A percentile compares a stretch with the other conserved stretches of the same genome.
These are phyloP conservation scores for Xerocomellus amylosporus DNA, from an alignment of 768 basidiomycete genomes.

Conservation along the genomic window DNA sequence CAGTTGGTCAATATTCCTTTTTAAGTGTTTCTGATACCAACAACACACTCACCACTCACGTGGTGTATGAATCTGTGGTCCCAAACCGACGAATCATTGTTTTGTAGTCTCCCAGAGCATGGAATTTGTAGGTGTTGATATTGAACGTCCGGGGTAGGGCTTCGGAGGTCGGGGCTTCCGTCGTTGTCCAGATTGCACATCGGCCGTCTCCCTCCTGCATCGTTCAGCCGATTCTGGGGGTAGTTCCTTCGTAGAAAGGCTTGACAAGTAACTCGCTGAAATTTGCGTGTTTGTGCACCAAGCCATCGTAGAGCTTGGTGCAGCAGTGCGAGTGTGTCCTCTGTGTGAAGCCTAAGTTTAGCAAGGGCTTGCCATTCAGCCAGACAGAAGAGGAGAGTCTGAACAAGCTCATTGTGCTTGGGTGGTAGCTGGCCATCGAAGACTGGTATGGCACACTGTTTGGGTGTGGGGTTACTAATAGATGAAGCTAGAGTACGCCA, in stretches of 20 bases:
- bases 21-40: too few relatives aligned
- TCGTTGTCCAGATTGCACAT: background rate
- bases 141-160: slow-evolving; percentile 18
- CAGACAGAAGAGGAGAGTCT: slow-evolving; percentile 21
- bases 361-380: slow-evolving; percentile 17
- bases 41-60: too few relatives aligned
- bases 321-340: background rate
- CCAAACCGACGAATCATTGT: slow-evolving; percentile 6
- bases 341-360: background rate
- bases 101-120: slow-evolving; percentile 27
- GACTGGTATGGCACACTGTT: slow-evolving; percentile 37
- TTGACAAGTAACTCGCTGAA: background rate
- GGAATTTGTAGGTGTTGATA: slow-evolving; percentile 30
- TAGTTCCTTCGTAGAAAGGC: background rate
- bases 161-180: background rate
- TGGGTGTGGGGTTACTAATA: background rate
- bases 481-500: too few relatives aligned
- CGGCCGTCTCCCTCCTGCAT: background rate
- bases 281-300: background rate
- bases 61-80: too few relatives aligned
- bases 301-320: background rate
- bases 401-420: slow-evolving; percentile 20
- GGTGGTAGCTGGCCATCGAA: slow-evolving; percentile 39
- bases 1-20: too few relatives aligned
- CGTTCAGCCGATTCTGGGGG: background rate